A percentile compares a stretch with the other conserved stretches of the same genome.
phyloP scores from a whole-genome alignment of 352 stramenopile species.

The Globisporangium orthogonon region DNA sequence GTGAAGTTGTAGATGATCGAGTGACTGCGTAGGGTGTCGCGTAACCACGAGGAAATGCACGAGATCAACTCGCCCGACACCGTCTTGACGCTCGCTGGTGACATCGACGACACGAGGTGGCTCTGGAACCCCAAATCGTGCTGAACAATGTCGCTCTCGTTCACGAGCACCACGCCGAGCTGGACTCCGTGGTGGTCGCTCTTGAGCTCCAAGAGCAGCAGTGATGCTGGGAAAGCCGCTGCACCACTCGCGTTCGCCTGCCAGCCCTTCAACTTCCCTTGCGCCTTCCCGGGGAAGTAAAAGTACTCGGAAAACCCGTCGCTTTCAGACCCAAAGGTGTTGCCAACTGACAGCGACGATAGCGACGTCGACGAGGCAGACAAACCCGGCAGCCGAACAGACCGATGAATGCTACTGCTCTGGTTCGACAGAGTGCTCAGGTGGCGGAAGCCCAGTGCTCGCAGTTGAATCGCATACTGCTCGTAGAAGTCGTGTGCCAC shows the following conservation, averaged over 20 bases:
- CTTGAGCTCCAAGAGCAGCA: conserved; percentile 66
- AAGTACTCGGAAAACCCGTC: conserved; percentile 72
- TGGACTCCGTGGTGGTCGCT: conserved; percentile 68
- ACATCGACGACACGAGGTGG: conserved; percentile 7
- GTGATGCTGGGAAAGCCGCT: conserved; percentile 11
- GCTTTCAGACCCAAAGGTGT: conserved; percentile 22
- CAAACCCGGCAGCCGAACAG: neutral
- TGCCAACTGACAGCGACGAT: conserved; percentile 21
- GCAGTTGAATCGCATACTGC: conserved; percentile 56
- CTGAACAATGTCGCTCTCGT: conserved; percentile 51
- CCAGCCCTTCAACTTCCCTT: conserved; percentile 27
- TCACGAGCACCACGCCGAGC: conserved; percentile 54
- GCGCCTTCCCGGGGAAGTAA: conserved; percentile 26
- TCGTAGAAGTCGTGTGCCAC: conserved; percentile 70
- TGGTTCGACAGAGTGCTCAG: conserved; percentile 33
- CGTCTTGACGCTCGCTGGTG: conserved; percentile 10
- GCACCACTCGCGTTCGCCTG: conserved; percentile 9
- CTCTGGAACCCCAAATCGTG: conserved; percentile 59
- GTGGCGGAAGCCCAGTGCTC: conserved; percentile 56
- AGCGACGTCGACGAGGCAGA: conserved; percentile 2
- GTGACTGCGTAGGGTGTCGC: conserved; percentile 42
- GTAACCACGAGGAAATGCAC: conserved; percentile 42
- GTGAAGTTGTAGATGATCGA: conserved; percentile 71
- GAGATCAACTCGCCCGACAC: conserved; percentile 36
- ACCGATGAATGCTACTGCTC: neutral